Base-by-base conservation (phyloP, 139 green algal species). In the Chlorella sp. region DNA sequence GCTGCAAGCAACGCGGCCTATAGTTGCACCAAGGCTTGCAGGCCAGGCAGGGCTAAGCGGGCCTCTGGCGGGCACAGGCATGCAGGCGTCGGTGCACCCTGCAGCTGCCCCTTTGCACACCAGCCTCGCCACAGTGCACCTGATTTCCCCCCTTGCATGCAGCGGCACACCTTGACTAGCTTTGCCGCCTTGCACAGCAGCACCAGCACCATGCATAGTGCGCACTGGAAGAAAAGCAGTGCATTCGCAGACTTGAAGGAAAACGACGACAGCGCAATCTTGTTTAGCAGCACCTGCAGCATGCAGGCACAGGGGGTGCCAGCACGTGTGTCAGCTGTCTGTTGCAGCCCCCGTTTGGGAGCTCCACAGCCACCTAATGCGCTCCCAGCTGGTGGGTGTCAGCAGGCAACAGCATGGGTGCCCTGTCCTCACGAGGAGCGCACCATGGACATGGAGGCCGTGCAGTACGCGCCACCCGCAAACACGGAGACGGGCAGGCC, bases 151-250 rank as follows among this genome's bases (percentile, higher is more conserved):
- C 51, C 51, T 9, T 51, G 44, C 44, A 11, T 17, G 44, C 51
- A 60, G 51, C 51, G 13, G 51, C 51, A 15, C 51, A 60, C 74
- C 68, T 74, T 92, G 69, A 97, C 84, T 1, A 94, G 60, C 17
- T 92, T 93, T 18, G 92, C 4, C 15, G 90, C 34, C 44, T 92
- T 81, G 80, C 85, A 93, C 0, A 86, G 3, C 57, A 95, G 91
- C 18, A 97, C 95, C 9, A 95, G 81, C 3, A 94, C 38, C 16
- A 95, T 93, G 60, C 92, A 92, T 0, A 96, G 68, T 0, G 80
- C 51, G 87, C 95, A 97, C 86, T 98, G 96, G 87, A 96, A 97
- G 82, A 95, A 93, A 23, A 98, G 91, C 69, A 98, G 89, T 0
- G 88, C 87, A 65, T 91, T 95, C 18, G 94, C 90, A 20, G 90